A percentile compares a stretch with the other conserved stretches of the same genome.
These are phyloP conservation scores for Priceomyces haplophilus DNA, from an alignment of 805 yeast species.

Conservation along the genomic window DNA sequence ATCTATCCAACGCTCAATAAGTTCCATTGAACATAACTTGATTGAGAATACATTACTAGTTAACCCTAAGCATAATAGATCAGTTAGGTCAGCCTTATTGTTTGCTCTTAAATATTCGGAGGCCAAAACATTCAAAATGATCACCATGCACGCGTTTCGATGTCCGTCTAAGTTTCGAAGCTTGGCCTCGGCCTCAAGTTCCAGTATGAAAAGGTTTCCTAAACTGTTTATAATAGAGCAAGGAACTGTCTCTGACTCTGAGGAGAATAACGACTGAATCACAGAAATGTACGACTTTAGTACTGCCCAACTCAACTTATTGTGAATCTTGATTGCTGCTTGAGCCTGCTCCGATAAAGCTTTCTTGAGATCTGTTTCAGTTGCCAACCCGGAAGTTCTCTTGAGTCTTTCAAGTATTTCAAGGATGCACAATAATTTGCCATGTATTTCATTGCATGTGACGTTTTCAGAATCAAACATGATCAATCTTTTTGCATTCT, in stretches of 20 bases:
- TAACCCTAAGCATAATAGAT: slow-evolving; percentile 33
- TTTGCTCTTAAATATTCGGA: slow-evolving; percentile 11
- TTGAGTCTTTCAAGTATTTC: slow-evolving; percentile 15
- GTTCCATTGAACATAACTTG: slow-evolving; percentile 39
- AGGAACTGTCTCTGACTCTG: slow-evolving; percentile 5
- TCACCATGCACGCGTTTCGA: slow-evolving; percentile 44
- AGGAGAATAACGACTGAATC: slow-evolving; percentile 9
- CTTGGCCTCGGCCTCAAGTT: slow-evolving; percentile 14
- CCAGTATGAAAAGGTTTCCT: slow-evolving; percentile 32
- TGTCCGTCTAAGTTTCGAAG: slow-evolving; percentile 43
- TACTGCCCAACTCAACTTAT: slow-evolving; percentile 23
- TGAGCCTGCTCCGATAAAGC: neutral
- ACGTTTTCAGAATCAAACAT: slow-evolving; percentile 18
- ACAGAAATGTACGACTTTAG: slow-evolving; percentile 29
- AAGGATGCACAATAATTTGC: slow-evolving; percentile 46
- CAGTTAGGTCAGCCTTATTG: slow-evolving; percentile 16
- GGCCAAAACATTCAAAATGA: slow-evolving; percentile 28
- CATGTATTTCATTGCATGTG: slow-evolving; percentile 43
- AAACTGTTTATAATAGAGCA: slow-evolving; percentile 17
- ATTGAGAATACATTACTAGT: slow-evolving; percentile 40
- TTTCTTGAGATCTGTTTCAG: neutral
- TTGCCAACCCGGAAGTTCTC: neutral
- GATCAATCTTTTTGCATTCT: slow-evolving; percentile 22
- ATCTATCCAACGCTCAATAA: slow-evolving; percentile 6
- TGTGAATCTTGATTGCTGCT: slow-evolving; percentile 12